Evolutionary conservation across 2,329 filamentous ascomycete species (phyloP), one percentile per base, ranked within the genome.

Genomic region (Calycina marina): DNA sequence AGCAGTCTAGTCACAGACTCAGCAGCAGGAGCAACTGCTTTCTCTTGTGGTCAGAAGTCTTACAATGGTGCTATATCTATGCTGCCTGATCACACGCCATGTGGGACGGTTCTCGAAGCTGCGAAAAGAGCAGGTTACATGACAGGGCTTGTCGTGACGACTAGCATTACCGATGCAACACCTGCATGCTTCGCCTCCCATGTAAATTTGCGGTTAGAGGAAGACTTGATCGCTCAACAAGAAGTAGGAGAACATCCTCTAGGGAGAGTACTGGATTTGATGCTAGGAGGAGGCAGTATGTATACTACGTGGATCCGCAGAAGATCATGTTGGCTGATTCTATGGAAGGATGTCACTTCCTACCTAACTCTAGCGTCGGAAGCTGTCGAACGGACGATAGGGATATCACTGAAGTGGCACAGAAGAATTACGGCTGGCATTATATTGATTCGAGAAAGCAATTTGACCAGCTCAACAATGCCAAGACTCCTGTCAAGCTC

Each of bases 61-160:
- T 98, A 98, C 62, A 98, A 98, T 51, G 85, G 85, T 29, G 90
- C 90, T 44, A 96, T 98, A 45, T 81, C 84, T 6, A 79, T 93
- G 33, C 65, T 92, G 11, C 86, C 86, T 0, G 77, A 92, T 55
- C 73, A 80, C 44, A 72, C 73, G 17, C 84, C 90, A 4, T 98
- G 90, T 55, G 90, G 88, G 5, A 93, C 86, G 12, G 84, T 77
- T 4, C 69, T 98, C 32, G 90, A 98, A 60, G 90, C 90, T 3
- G 90, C 90, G 22, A 93, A 94, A 60, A 72, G 74, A 45, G 80
- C 82, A 6, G 90, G 90, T 10, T 96, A 94, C 53, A 77, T 75
- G 58, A 98, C 90, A 2, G 90, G 90, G 1, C 58, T 98, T 42
- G 90, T 96, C 2, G 90, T 94, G 17, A 98, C 90, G 1, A 98